These are phyloP conservation scores for Rhododendron henanense DNA, from an alignment of 148 eudicot species.

Conservation along the genomic window DNA sequence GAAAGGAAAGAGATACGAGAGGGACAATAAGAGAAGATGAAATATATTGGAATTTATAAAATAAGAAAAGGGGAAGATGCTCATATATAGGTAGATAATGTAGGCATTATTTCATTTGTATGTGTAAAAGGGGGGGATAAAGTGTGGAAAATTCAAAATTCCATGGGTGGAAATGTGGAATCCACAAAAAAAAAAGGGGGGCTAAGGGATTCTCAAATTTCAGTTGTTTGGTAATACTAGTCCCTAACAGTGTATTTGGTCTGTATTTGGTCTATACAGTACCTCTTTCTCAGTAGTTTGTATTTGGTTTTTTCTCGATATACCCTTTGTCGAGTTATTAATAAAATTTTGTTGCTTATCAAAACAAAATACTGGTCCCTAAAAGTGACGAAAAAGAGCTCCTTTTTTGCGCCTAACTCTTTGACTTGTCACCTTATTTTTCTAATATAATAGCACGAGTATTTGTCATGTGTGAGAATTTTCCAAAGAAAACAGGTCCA, in stretches of 20 bases:
- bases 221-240: neutral
- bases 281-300: no score
- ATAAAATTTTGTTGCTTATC: no score
- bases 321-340: no score
- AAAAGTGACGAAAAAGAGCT: neutral
- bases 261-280: no score
- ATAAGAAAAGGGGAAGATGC: neutral
- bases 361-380: no score
- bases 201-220: neutral
- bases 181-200: neutral
- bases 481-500: neutral
- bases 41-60: no score
- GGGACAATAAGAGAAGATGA: no score
- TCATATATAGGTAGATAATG: neutral
- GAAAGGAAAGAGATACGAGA: no score
- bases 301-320: no score
- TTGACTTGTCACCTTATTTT: neutral
- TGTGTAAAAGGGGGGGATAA: neutral
- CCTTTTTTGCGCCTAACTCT: neutral
- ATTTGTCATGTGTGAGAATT: neutral
- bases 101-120: neutral
- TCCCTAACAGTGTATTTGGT: neutral
- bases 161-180: neutral
- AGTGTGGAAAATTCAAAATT: neutral
- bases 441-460: neutral